phyloP scores from a whole-genome alignment of 768 basidiomycete species.

The Multifurca ochricompacta region DNA sequence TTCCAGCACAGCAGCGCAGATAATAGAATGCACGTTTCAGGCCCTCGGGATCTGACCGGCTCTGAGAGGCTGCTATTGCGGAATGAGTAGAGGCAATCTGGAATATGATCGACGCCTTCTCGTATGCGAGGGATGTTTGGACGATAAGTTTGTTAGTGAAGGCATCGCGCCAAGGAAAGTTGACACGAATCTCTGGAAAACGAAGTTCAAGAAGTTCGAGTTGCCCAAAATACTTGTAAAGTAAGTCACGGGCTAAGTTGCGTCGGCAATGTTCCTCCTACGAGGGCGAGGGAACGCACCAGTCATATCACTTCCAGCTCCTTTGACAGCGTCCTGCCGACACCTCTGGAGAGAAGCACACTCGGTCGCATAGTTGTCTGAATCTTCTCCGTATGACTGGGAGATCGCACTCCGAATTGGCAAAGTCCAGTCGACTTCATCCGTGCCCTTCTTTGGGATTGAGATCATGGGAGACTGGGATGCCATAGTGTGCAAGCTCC shows the following conservation, averaged over 20 bases:
- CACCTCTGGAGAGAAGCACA: constrained; percentile 81
- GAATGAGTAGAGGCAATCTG: constrained; percentile 94
- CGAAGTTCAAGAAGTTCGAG: constrained; percentile 94
- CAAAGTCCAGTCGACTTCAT: constrained; percentile 93
- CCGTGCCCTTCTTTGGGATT: constrained; percentile 90
- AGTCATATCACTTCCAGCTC: constrained; percentile 94
- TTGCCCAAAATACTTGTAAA: constrained; percentile 99
- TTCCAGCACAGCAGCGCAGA: constrained; percentile 83
- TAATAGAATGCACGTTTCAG: constrained; percentile 67
- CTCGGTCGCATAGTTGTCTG: constrained; percentile 81
- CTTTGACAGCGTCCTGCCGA: constrained; percentile 91
- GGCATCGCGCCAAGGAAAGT: constrained; percentile 95
- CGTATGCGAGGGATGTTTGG: constrained; percentile 94
- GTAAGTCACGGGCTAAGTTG: constrained; percentile 71
- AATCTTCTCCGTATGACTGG: constrained; percentile 88
- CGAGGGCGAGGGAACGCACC: constrained; percentile 39
- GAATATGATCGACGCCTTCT: constrained; percentile 96
- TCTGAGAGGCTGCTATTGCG: constrained; percentile 79
- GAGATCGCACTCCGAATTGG: constrained; percentile 82
- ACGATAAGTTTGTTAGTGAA: constrained; percentile 91
- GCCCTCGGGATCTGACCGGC: constrained; percentile 49
- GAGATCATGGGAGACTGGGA: constrained; percentile 84
- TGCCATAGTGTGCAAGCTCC: constrained; percentile 39
- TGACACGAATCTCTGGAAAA: constrained; percentile 93
- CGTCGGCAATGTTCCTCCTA: not conserved